These are phyloP conservation scores for Penicillium sp. DNA, from an alignment of 2,329 filamentous ascomycete genomes.

Conservation along the genomic window DNA sequence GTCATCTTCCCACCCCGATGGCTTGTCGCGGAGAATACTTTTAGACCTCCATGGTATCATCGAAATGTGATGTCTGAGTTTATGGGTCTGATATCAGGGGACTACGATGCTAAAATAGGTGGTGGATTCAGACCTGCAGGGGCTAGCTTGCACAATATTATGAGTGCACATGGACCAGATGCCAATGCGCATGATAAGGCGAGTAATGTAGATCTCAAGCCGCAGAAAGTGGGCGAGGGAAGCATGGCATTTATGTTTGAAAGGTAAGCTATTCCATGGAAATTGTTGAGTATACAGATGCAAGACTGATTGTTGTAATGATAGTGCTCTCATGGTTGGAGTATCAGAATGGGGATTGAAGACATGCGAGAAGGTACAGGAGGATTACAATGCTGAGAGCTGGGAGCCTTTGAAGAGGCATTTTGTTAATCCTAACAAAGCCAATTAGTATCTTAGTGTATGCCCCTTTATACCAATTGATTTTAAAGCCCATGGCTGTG, in stretches of 20 bases:
- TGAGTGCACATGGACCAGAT: conserved; percentile 65
- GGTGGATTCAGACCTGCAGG: conserved; percentile 59
- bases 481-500: no score
- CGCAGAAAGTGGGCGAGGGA: conserved; percentile 54
- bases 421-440: conserved; percentile 48
- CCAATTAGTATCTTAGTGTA: neutral
- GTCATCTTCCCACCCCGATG: conserved; percentile 63
- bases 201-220: conserved; percentile 51
- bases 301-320: conserved; percentile 16
- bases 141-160: conserved; percentile 65
- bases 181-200: conserved; percentile 54
- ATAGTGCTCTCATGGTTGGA: conserved; percentile 62
- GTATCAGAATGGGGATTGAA: conserved; percentile 70
- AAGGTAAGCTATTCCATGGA: conserved; percentile 31
- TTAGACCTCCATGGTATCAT: conserved; percentile 61
- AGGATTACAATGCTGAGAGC: conserved; percentile 74
- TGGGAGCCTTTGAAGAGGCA: conserved; percentile 68
- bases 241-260: conserved; percentile 66
- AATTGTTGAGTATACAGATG: conserved; percentile 28
- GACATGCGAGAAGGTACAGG: conserved; percentile 66
- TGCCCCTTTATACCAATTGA: no score
- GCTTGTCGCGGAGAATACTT: conserved; percentile 59
- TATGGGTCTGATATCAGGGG: conserved; percentile 60
- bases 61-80: conserved; percentile 64
- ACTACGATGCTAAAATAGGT: conserved; percentile 57